A percentile compares a stretch with the other conserved stretches of the same genome.
These are phyloP conservation scores for Triticum urartu DNA, from an alignment of 176 grass and related monocot species.

Conservation along the genomic window DNA sequence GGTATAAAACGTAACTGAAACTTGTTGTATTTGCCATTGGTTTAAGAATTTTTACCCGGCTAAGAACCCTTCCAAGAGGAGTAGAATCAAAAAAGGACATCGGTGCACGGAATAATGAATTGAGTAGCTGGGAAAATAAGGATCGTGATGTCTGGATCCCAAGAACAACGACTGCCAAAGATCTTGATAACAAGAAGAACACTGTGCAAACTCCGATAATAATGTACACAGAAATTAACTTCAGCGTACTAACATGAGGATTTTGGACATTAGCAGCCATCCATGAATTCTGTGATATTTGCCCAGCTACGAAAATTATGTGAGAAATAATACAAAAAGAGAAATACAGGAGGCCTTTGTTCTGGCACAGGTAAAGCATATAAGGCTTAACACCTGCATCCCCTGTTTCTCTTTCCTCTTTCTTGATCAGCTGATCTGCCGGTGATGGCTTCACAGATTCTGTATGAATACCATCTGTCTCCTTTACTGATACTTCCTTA, in stretches of 20 bases:
- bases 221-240: constrained; percentile 73
- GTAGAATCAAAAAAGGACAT: constrained; percentile 93
- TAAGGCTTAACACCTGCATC: constrained; percentile 77
- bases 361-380: constrained; percentile 64
- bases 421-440: constrained; percentile 73
- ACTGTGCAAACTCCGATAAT: constrained; percentile 51
- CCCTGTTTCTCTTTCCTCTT: constrained; percentile 86
- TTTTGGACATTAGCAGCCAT: constrained; percentile 87
- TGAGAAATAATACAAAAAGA: constrained; percentile 47
- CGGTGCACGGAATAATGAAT: constrained; percentile 72
- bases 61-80: constrained; percentile 87
- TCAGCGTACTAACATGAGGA: constrained; percentile 54
- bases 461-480: constrained; percentile 37
- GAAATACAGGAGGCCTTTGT: constrained; percentile 67
- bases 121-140: constrained; percentile 77
- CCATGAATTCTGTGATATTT: constrained; percentile 94
- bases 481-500: constrained; percentile 35
- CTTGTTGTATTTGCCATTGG: background rate
- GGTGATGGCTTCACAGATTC: constrained; percentile 29
- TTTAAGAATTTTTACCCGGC: constrained; percentile 59
- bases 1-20: background rate
- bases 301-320: constrained; percentile 55
- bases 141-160: constrained; percentile 81
- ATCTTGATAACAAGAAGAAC: constrained; percentile 64
- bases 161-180: constrained; percentile 51